Evolutionary conservation across 1,284 basidiomycete species (phyloP).

Genomic region (Ganoderma lucidum): DNA sequence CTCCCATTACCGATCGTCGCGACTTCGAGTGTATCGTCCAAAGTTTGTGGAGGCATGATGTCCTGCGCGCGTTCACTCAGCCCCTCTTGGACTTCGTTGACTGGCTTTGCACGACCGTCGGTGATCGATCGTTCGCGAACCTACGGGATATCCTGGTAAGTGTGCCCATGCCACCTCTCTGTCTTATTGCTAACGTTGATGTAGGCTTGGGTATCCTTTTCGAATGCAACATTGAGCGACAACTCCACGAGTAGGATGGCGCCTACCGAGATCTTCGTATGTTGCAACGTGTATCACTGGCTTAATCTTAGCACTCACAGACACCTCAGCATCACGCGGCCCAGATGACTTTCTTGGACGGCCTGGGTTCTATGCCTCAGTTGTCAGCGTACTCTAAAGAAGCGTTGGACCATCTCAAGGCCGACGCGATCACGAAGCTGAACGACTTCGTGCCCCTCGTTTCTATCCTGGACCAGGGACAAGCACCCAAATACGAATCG

Average conservation of each 20-base stretch:
- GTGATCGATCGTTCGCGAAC: slow-evolving; percentile 75
- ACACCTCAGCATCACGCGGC: slow-evolving; percentile 81
- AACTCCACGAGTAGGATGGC: slow-evolving; percentile 48
- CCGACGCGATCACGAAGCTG: slow-evolving; percentile 56
- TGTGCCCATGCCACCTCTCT: slow-evolving; percentile 23
- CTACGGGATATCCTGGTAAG: slow-evolving; percentile 91
- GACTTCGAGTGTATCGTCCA: slow-evolving; percentile 88
- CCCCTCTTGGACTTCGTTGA: slow-evolving; percentile 83
- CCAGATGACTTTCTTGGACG: slow-evolving; percentile 87
- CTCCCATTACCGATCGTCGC: slow-evolving; percentile 77
- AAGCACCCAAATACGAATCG: slow-evolving; percentile 46
- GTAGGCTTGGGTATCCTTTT: slow-evolving; percentile 93
- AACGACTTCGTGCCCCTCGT: slow-evolving; percentile 59
- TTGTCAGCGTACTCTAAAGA: slow-evolving; percentile 61
- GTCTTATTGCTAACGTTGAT: background rate
- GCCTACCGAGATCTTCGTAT: slow-evolving; percentile 73
- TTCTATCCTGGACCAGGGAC: slow-evolving; percentile 29
- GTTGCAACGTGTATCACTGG: slow-evolving; percentile 42
- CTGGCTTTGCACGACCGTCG: slow-evolving; percentile 79
- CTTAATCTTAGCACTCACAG: slow-evolving; percentile 1
- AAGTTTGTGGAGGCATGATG: slow-evolving; percentile 72
- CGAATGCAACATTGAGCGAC: slow-evolving; percentile 67
- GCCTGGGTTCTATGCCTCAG: slow-evolving; percentile 81
- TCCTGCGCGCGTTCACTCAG: slow-evolving; percentile 67
- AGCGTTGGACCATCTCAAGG: slow-evolving; percentile 57